These are phyloP conservation scores for Aspergillus kassunensis DNA, from an alignment of 495 filamentous ascomycete genomes.

Conservation along the genomic window DNA sequence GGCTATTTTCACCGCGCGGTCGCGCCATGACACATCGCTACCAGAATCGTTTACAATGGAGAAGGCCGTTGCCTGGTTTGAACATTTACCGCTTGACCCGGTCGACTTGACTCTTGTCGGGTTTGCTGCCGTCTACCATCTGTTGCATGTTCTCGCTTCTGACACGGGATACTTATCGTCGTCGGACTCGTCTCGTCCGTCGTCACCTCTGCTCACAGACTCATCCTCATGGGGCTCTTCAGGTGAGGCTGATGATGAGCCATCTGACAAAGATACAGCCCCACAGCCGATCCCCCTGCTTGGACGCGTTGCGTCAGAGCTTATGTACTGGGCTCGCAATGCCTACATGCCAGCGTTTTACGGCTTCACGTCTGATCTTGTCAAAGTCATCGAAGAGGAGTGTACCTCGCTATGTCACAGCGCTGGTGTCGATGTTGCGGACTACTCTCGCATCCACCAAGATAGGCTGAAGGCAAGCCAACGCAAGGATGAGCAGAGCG, in stretches of 20 bases:
- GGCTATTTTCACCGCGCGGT: constrained; percentile 52
- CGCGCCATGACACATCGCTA: constrained; percentile 30
- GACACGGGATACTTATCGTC: constrained; percentile 49
- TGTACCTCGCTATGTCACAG: constrained; percentile 36
- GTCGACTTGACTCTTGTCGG: constrained; percentile 66
- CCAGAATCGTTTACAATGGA: constrained; percentile 38
- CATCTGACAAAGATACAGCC: constrained; percentile 8
- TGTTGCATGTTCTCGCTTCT: constrained; percentile 56
- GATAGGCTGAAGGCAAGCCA: constrained; percentile 15
- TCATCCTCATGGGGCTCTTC: constrained; percentile 20
- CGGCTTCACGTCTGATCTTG: constrained; percentile 36
- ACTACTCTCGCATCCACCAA: constrained; percentile 27
- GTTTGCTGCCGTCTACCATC: constrained; percentile 68
- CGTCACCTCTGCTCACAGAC: constrained; percentile 13
- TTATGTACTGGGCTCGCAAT: constrained; percentile 46
- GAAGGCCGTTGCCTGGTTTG: constrained; percentile 43
- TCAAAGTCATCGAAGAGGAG: constrained; percentile 38
- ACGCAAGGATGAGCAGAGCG: constrained; percentile 15
- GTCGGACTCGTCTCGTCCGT: constrained; percentile 34
- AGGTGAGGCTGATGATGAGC: constrained; percentile 32
- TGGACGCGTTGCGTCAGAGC: constrained; percentile 39
- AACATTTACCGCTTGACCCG: constrained; percentile 41
- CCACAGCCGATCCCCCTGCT: constrained; percentile 34
- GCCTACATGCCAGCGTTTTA: constrained; percentile 48
- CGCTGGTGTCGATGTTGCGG: constrained; percentile 37